Base-by-base conservation (phyloP, 2,329 filamentous ascomycete species). In the Cadophora malorum region DNA sequence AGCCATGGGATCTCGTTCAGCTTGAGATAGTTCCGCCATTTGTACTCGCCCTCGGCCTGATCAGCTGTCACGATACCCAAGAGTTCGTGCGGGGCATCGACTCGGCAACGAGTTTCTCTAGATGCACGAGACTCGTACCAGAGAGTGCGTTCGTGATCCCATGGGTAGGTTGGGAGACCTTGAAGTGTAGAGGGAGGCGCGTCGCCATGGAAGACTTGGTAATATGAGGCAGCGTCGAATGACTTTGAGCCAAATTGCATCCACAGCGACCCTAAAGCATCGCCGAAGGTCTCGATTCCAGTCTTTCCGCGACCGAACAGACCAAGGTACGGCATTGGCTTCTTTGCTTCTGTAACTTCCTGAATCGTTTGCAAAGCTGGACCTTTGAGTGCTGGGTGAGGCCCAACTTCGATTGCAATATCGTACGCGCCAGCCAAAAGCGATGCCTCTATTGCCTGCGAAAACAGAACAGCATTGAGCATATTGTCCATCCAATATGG, bases 1-100 rank as follows among this genome's bases (percentile, higher is more conserved):
- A 84, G 64, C 84, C 84, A 86, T 0, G 80, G 77, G 0, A 79
- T 65, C 33, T 83, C 77, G 0, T 75, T 74, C 0, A 63, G 10
- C 5, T 38, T 60, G 2, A 73, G 28, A 16, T 69, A 52, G 25
- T 73, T 67, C 2, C 62, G 55, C 71, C 71, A 73, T 23, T 50
- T 63, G 14, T 63, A 38, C 38, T 69, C 38, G 0, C 58, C 52
- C n/a, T 65, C 56, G 19, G 55, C 50, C 31, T 63, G 33, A 21
- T 69, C 64, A 5, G 14, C 45, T 14, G 31, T 45, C 2, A 33
- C n/a, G 12, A 66, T 59, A 12, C 72, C 72, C 3, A 73, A 68
- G 2, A 73, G 63, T 7, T 63, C 50, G 25, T 73, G 71, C 1
- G 56, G 33, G 2, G 61, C 49, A 4, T 61, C 53, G 9, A n/a